phyloP scores from a whole-genome alignment of 2,329 filamentous ascomycete species.

The Tolypocladium tundrense region DNA sequence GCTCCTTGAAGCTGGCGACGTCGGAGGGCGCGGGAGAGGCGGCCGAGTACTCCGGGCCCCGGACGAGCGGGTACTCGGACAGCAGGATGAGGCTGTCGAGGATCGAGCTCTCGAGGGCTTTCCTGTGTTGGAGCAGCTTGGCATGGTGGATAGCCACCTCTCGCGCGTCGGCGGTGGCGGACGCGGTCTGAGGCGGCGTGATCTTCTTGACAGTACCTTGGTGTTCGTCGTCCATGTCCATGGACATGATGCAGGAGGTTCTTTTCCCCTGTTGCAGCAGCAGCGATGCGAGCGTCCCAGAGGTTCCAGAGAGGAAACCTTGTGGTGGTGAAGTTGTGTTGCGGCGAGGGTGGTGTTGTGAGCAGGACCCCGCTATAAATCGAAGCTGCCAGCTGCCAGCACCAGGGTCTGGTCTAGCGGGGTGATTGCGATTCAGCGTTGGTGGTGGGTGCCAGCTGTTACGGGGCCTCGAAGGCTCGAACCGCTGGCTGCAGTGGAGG shows the following conservation, averaged over 20 bases:
- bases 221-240: slow-evolving; percentile 18
- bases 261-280: neutral
- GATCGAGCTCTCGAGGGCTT: slow-evolving; percentile 66
- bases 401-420: neutral
- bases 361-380: neutral
- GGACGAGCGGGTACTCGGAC: slow-evolving; percentile 43
- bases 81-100: slow-evolving; percentile 62
- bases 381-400: neutral
- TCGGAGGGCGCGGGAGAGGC: slow-evolving; percentile 47
- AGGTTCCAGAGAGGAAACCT: neutral
- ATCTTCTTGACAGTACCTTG: slow-evolving; percentile 50
- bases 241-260: slow-evolving; percentile 11
- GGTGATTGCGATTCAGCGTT: neutral
- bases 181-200: slow-evolving; percentile 24
- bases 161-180: slow-evolving; percentile 28
- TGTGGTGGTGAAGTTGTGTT: neutral
- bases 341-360: too few species aligned
- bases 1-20: slow-evolving; percentile 50
- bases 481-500: neutral
- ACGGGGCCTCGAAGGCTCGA: neutral
- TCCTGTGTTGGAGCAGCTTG: slow-evolving; percentile 69
- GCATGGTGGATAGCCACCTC: slow-evolving; percentile 75
- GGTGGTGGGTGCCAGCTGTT: neutral
- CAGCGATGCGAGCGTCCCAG: neutral
- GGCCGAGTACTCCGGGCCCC: slow-evolving; percentile 25